Evolutionary conservation across 345 rosid species (phyloP).

Genomic region (Euphorbia tirucalli): DNA sequence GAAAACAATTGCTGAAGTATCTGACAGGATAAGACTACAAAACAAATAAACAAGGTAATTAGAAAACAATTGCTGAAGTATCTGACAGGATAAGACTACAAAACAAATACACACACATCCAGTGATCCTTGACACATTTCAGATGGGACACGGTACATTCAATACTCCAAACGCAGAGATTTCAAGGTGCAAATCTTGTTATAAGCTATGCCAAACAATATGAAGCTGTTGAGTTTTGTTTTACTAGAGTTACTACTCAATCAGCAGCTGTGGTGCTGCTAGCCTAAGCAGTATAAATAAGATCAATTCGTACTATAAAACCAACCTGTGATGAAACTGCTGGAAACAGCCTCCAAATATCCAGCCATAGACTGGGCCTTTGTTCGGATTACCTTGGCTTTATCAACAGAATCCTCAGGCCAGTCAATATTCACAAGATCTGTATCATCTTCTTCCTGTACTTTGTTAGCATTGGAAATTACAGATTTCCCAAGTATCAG

Average conservation of each 20-base stretch:
- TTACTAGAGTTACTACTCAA: not conserved
- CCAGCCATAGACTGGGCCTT: conserved; percentile 72
- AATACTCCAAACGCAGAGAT: conserved; percentile 1
- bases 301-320: conserved; percentile 5
- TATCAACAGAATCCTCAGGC: conserved; percentile 88
- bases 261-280: not conserved
- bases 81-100: too few relatives aligned
- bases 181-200: not conserved
- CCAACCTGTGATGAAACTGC: conserved; percentile 86
- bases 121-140: too few relatives aligned
- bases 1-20: too few relatives aligned
- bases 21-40: too few relatives aligned
- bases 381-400: conserved; percentile 70
- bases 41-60: too few relatives aligned
- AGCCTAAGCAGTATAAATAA: conserved; percentile 1
- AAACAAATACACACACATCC: too few relatives aligned
- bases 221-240: not conserved
- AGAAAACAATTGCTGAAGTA: too few relatives aligned
- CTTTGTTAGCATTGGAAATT: conserved; percentile 63
- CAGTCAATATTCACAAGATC: conserved; percentile 57
- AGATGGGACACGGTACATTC: too few relatives aligned
- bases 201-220: not conserved
- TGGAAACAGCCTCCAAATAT: conserved; percentile 69
- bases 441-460: conserved; percentile 63
- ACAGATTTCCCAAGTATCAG: conserved; percentile 75